These are phyloP conservation scores for Paramecium biaurelia DNA, from an alignment of 73 alveolate genomes.

Conservation along the genomic window DNA sequence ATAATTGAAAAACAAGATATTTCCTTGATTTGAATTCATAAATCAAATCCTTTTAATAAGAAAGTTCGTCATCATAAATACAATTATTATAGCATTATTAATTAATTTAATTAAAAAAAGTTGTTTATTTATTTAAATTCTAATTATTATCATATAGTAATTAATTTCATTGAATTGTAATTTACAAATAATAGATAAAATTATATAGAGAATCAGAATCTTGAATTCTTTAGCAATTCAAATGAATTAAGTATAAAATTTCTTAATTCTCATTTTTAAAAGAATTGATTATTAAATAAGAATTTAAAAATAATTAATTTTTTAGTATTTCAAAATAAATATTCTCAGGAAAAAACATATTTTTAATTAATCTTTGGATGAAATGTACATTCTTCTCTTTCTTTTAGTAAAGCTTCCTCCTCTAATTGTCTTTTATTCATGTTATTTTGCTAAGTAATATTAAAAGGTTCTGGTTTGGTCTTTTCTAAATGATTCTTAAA, in stretches of 20 bases:
- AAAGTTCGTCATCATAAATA: neutral
- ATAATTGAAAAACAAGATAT: neutral
- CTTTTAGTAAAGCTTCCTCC: neutral
- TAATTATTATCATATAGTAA: neutral
- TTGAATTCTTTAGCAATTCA: neutral
- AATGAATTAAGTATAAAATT: neutral
- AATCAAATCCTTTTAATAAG: neutral
- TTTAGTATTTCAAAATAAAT: neutral
- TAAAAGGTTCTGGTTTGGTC: slow-evolving; percentile 29
- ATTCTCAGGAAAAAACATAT: neutral
- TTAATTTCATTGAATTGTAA: neutral
- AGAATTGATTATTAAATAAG: neutral
- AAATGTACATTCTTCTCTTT: slow-evolving; percentile 42
- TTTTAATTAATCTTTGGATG: slow-evolving; percentile 13
- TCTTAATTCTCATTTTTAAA: neutral
- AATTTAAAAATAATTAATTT: neutral
- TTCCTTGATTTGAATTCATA: neutral
- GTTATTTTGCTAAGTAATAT: neutral
- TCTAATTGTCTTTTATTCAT: neutral
- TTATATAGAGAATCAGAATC: no score
- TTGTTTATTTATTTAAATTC: no score
- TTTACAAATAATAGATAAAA: neutral
- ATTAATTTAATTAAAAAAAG: no score
- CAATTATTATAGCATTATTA: neutral
- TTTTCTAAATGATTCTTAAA: slow-evolving; percentile 38